A percentile compares a stretch with the other conserved stretches of the same genome.
phyloP scores from a whole-genome alignment of 2,329 filamentous ascomycete species.

The Ceratocystiopsis minuta region DNA sequence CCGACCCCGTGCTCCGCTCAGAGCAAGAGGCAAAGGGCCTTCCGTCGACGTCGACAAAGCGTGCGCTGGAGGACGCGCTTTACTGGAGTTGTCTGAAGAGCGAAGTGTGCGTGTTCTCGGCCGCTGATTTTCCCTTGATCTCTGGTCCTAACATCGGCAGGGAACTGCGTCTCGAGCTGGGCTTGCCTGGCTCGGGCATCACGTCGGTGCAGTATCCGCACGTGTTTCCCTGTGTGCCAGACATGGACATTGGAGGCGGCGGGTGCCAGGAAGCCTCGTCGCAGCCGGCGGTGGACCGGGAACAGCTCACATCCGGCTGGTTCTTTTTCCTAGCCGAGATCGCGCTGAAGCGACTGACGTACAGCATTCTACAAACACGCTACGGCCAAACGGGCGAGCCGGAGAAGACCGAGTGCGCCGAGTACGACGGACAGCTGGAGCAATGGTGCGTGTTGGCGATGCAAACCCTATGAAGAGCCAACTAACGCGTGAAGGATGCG shows the following conservation, averaged over 20 bases:
- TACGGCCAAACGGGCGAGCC: background rate
- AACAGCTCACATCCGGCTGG: constrained; percentile 2
- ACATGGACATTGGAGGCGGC: background rate
- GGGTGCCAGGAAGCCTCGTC: background rate
- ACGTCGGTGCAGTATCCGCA: constrained; percentile 4
- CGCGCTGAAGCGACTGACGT: constrained; percentile 3
- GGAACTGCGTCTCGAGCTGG: constrained; percentile 4
- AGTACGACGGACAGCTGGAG: constrained; percentile 1
- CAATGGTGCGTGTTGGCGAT: background rate
- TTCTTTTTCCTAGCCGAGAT: constrained; percentile 6
- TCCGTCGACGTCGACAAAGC: constrained; percentile 1
- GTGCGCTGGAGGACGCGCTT: constrained; percentile 2
- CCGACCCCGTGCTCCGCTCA: background rate
- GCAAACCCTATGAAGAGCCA: background rate
- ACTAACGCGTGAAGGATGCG: background rate
- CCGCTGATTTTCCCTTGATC: too few relatives aligned
- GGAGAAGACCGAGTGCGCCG: background rate
- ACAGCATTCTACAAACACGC: constrained; percentile 3
- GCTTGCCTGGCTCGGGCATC: constrained; percentile 4
- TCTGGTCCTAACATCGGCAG: too few relatives aligned
- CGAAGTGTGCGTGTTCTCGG: background rate
- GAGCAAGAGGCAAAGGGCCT: background rate
- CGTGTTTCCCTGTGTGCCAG: constrained; percentile 3
- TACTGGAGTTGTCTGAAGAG: constrained; percentile 6
- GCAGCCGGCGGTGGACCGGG: constrained; percentile 1